phyloP scores from a whole-genome alignment of 140 eudicot species.

The Bidens hawaiensis region DNA sequence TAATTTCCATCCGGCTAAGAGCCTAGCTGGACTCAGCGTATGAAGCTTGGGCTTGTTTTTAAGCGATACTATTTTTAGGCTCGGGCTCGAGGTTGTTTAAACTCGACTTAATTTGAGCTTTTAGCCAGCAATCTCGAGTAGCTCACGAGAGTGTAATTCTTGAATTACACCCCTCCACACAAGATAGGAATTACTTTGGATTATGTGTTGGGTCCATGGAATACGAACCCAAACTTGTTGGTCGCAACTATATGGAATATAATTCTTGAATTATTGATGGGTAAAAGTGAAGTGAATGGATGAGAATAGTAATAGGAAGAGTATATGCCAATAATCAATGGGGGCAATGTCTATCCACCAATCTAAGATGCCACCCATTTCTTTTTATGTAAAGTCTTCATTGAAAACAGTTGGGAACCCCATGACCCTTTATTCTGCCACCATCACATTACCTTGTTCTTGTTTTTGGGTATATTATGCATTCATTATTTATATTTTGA shows the following conservation, averaged over 20 bases:
- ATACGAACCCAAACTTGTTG: constrained; percentile 26
- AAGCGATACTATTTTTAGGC: neutral
- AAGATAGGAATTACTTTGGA: constrained; percentile 13
- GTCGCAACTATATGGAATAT: constrained; percentile 26
- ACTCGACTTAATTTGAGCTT: neutral
- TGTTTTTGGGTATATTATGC: constrained; percentile 18
- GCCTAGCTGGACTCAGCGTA: neutral
- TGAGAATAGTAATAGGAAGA: constrained; percentile 34
- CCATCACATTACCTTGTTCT: constrained; percentile 19
- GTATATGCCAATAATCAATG: constrained; percentile 27
- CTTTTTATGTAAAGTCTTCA: constrained; percentile 30
- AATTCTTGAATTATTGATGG: constrained; percentile 30
- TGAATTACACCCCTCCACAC: constrained; percentile 18
- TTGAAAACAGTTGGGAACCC: constrained; percentile 17
- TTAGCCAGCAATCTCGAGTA: neutral
- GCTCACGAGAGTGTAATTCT: neutral
- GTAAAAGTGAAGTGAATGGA: constrained; percentile 34
- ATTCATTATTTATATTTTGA: constrained; percentile 17
- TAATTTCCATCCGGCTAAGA: too few species aligned
- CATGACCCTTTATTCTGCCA: constrained; percentile 35
- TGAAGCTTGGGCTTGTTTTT: neutral
- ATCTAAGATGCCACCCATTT: constrained; percentile 41
- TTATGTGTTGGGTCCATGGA: constrained; percentile 15
- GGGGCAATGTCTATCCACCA: constrained; percentile 31
- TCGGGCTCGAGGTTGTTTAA: neutral